Conservation (phyloP, 2,329 filamentous ascomycete genomes). For the Phyllosticta capitalensis region DNA sequence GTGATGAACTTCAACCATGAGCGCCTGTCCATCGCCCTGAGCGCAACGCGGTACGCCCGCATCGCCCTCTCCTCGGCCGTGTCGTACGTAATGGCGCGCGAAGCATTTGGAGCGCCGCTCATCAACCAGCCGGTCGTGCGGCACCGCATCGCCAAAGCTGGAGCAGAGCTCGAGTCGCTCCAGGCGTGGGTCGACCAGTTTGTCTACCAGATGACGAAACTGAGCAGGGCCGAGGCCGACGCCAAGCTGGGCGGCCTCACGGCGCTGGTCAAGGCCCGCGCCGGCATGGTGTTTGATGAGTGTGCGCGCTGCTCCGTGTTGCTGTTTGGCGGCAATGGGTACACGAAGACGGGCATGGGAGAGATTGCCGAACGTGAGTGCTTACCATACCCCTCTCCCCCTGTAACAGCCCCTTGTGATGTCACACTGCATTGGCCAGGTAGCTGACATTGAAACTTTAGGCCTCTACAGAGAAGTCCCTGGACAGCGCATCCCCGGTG, state of each 20-base stretch:
- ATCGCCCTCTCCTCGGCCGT: slow-evolving; percentile 52
- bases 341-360: slow-evolving; percentile 59
- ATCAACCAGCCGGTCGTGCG: slow-evolving; percentile 68
- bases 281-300: slow-evolving; percentile 61
- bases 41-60: slow-evolving; percentile 51
- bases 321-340: slow-evolving; percentile 66
- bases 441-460: slow-evolving; percentile 19
- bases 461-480: slow-evolving; percentile 56
- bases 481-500: slow-evolving; percentile 53
- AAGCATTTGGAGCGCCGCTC: slow-evolving; percentile 58
- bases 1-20: slow-evolving; percentile 76
- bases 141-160: slow-evolving; percentile 61
- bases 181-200: slow-evolving; percentile 67
- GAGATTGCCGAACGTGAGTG: slow-evolving; percentile 59
- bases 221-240: slow-evolving; percentile 51
- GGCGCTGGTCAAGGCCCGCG: slow-evolving; percentile 62
- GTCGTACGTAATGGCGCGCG: slow-evolving; percentile 54
- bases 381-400: too few relatives aligned
- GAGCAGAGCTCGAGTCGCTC: slow-evolving; percentile 57
- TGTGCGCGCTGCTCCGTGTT: slow-evolving; percentile 60
- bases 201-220: slow-evolving; percentile 55
- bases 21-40: slow-evolving; percentile 56
- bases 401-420: too few relatives aligned
- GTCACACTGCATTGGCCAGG: too few relatives aligned
- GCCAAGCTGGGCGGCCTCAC: slow-evolving; percentile 60